These are phyloP conservation scores for Picea glauca DNA, from an alignment of 75 land plant genomes.

Conservation along the genomic window DNA sequence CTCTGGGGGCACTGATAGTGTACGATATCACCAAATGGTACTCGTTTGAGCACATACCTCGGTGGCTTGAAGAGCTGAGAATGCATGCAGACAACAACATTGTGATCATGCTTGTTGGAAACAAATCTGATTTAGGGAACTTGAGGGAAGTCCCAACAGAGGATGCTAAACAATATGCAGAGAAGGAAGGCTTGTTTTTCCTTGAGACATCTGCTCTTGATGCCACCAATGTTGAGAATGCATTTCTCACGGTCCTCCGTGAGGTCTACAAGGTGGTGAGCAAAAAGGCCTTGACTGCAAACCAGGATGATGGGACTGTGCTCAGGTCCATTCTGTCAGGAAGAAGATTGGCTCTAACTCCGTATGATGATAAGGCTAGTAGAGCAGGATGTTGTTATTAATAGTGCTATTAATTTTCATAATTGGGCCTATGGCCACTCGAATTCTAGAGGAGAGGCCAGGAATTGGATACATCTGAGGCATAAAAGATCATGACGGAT, in stretches of 20 bases:
- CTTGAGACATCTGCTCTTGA: slow-evolving; percentile 74
- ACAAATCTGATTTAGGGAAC: slow-evolving; percentile 60
- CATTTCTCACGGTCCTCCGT: slow-evolving; percentile 50
- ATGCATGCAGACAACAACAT: slow-evolving; percentile 52
- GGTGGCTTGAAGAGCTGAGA: slow-evolving; percentile 54
- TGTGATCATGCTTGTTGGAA: slow-evolving; percentile 73
- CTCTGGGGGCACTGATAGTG: not conserved
- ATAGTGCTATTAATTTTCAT: too few species aligned
- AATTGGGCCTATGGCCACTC: too few species aligned
- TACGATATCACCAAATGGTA: not conserved
- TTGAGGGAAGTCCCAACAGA: slow-evolving; percentile 59
- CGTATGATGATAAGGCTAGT: slow-evolving; percentile 12
- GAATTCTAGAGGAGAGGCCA: too few species aligned
- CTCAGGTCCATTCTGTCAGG: slow-evolving; percentile 20
- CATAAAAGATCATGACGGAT: too few species aligned
- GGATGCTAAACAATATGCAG: slow-evolving; percentile 66
- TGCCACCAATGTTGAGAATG: slow-evolving; percentile 54
- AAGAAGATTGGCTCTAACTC: slow-evolving; percentile 29
- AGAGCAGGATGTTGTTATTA: not conserved
- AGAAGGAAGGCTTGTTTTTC: slow-evolving; percentile 63
- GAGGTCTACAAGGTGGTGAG: slow-evolving; percentile 56
- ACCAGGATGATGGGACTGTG: slow-evolving; percentile 11
- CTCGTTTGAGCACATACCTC: slow-evolving; percentile 19
- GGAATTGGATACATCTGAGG: too few species aligned
- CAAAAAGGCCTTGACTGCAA: slow-evolving; percentile 48